Evolutionary conservation across 2,329 filamentous ascomycete species (phyloP), one percentile per base, ranked within the genome.

Genomic region (Blastomyces parvus): DNA sequence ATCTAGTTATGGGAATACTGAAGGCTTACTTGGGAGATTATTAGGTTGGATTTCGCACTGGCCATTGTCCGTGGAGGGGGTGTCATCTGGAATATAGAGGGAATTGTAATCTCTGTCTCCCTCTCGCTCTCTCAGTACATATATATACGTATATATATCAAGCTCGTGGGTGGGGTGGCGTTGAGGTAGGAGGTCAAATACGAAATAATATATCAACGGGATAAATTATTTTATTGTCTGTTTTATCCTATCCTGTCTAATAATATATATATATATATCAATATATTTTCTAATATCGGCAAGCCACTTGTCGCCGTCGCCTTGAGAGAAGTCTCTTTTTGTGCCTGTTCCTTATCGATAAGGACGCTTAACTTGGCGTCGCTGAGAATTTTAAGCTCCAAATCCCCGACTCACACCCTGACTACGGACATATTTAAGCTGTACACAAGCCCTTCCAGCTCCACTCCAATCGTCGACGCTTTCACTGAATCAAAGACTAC

Each of bases 11-110:
- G 27, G 7, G 7, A 19, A 36, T 36, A 33, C 9, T 25, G 22
- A 33, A 14, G 27, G n/a, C 53, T 57, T 57, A 57, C 55, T 57
- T 57, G 55, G 33, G 55, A 11, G 17, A 57, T 57, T 25, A 57
- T 42, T 17, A 0, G 33, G 11, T 40, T n/a, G 30, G 30, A 22
- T 38, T 40, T 57, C 17, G n/a, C 19, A 22, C 27, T 19, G 27
- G 52, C 4, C n/a, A 2, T 7, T 22, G 46, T 22, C 22, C 22
- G 2, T 55, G 52, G 19, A 11, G 6, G 3, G 3, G 52, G n/a
- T 14, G 33, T 19, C 55, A 57, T 57, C n/a, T 57, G 38, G 9
- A 14, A 40, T 22, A 50, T n/a, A n/a, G n/a, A n/a, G n/a, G n/a
- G n/a, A n/a, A n/a, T n/a, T n/a, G n/a, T n/a, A n/a, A n/a, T n/a